Evolutionary conservation across 1,284 basidiomycete genomes (phyloP), one percentile per base, ranked within the genome.

Genomic region (Naganishia albida): DNA sequence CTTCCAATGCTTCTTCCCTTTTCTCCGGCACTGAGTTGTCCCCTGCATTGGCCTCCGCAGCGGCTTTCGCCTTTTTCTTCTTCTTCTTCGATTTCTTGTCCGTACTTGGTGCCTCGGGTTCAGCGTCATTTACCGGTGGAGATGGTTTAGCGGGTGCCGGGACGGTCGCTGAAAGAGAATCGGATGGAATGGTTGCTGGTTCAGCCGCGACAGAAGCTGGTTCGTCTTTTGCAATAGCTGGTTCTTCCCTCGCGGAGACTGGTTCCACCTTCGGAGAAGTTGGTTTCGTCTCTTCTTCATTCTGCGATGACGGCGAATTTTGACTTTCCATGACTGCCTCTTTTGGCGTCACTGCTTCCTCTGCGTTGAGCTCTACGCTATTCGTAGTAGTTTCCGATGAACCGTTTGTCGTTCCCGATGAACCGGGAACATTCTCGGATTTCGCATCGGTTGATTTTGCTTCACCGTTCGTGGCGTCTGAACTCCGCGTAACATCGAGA

Each of bases 11-110:
- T 13, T 34, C 34, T 34, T 4, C 6, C 34, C 25, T 25, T 39
- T 56, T 40, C 20, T 56, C 28, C 18, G 12, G 7, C 50, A 43
- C 60, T 3, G n/a, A 39, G n/a, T 49, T 12, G 20, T 56, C 54
- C 40, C 26, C 54, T n/a, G 18, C 28, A n/a, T 59, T 53, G 12
- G 23, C 55, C n/a, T 15, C 20, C 7, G 44, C 49, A 20, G 43
- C 48, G 28, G 56, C 56, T 25, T 51, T 65, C 1, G 50, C 55
- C 53, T 51, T 55, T 38, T 48, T 46, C 53, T 64, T 48, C 62
- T 42, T 49, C 51, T 56, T 56, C 38, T 52, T 49, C 26, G 23
- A 34, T 46, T 49, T 52, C 23, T 64, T 55, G 43, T 64, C 62
- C 1, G 2, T 46, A 8, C 13, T 39, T 26, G 57, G 38, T 13